Evolutionary conservation across 2,329 filamentous ascomycete genomes (phyloP).

Genomic region (Incumbomyces lentus): DNA sequence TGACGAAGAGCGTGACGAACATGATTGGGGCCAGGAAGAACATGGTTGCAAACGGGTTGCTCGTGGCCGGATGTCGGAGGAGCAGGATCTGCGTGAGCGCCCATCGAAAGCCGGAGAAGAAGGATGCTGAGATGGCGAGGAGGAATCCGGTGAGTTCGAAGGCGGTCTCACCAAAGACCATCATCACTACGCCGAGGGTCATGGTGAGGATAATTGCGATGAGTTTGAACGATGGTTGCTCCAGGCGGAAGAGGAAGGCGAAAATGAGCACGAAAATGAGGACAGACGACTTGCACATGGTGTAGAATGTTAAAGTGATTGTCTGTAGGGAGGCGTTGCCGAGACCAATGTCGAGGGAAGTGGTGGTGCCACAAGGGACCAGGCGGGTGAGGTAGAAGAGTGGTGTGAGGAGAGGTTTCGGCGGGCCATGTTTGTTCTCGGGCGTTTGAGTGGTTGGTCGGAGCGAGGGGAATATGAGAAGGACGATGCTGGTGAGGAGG

Average conservation of each 20-base stretch:
- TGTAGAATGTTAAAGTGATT: conserved; percentile 94
- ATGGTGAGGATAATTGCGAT: conserved; percentile 82
- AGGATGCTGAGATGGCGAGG: conserved; percentile 84
- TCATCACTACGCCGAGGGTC: conserved; percentile 90
- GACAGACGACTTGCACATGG: conserved; percentile 98
- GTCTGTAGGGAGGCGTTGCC: conserved; percentile 94
- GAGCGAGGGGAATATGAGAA: conserved; percentile 73
- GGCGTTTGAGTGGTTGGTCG: conserved; percentile 47
- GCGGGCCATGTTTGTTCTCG: conserved; percentile 28
- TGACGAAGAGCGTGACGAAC: conserved; percentile 70
- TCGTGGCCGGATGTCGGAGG: conserved; percentile 84
- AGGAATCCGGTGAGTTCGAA: conserved; percentile 81
- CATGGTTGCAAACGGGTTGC: conserved; percentile 92
- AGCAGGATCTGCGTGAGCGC: conserved; percentile 95
- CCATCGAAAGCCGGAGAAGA: conserved; percentile 96
- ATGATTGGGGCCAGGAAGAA: conserved; percentile 97
- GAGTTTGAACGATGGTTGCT: conserved; percentile 74
- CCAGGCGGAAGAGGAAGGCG: conserved; percentile 85
- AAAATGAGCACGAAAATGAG: conserved; percentile 92
- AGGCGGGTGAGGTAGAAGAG: conserved; percentile 88
- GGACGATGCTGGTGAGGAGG: conserved; percentile 60
- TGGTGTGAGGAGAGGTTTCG: conserved; percentile 64
- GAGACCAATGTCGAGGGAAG: conserved; percentile 87
- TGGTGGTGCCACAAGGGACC: conserved; percentile 82
- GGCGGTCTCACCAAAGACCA: conserved; percentile 90